Percentiles rank a stretch among this genome's conserved stretches.
phyloP scores from a whole-genome alignment of 352 stramenopile genomes.

The Saprolegnia diclina region DNA sequence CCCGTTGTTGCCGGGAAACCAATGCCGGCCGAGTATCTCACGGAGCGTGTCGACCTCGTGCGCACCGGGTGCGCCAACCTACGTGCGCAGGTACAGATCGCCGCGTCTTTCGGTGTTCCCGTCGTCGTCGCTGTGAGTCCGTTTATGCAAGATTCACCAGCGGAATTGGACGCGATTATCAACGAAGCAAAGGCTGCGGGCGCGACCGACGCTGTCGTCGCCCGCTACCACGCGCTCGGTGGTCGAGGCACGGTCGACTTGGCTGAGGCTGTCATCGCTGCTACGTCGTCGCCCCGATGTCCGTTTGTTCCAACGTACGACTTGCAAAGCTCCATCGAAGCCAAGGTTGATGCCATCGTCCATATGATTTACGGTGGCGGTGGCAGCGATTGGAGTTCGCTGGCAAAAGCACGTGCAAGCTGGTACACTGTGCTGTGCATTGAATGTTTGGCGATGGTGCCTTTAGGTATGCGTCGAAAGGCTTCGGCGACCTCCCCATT shows the following conservation, averaged over 20 bases:
- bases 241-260: conserved; percentile 92
- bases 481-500: conserved; percentile 80
- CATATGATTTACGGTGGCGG: conserved; percentile 89
- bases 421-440: conserved; percentile 35
- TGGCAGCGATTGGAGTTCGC: conserved; percentile 58
- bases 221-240: conserved; percentile 83
- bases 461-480: conserved; percentile 25
- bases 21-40: conserved; percentile 88
- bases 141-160: conserved; percentile 55
- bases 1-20: conserved; percentile 91
- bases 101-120: conserved; percentile 90
- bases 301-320: conserved; percentile 96
- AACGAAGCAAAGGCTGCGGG: conserved; percentile 86
- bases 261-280: conserved; percentile 87
- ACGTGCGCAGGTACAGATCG: conserved; percentile 95
- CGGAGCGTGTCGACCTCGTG: conserved; percentile 95
- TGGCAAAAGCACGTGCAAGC: conserved; percentile 64
- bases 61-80: conserved; percentile 90
- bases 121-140: conserved; percentile 94
- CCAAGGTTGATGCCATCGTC: conserved; percentile 96
- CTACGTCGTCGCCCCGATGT: conserved; percentile 60
- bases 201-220: conserved; percentile 89
- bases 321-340: conserved; percentile 82
- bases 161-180: conserved; percentile 93
- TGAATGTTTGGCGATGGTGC: conserved; percentile 18